Evolutionary conservation across 768 basidiomycete species (phyloP).

Genomic region (Suillus weaverae): DNA sequence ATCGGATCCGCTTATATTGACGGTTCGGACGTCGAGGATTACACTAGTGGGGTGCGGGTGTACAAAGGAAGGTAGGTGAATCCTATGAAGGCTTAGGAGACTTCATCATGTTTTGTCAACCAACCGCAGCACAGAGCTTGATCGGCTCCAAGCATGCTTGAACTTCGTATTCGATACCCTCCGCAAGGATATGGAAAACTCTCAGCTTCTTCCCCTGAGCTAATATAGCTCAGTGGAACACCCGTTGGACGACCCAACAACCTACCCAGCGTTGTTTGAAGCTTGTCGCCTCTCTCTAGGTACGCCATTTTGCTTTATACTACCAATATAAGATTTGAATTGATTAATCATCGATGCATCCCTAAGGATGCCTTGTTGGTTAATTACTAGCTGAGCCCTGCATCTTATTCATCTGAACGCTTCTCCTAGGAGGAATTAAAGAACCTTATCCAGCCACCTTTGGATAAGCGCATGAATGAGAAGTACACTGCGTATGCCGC

Average conservation of each 20-base stretch:
- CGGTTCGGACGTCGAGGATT: too few relatives aligned
- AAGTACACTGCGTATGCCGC: constrained; percentile 16
- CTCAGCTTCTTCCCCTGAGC: neutral
- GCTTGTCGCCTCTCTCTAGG: neutral
- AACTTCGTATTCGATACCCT: neutral
- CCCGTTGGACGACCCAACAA: neutral
- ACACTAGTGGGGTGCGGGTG: too few relatives aligned
- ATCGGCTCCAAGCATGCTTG: neutral
- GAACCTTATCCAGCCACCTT: neutral
- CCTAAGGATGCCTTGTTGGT: neutral
- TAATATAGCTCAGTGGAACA: neutral
- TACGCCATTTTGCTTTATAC: neutral
- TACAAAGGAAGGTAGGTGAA: too few relatives aligned
- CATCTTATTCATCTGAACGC: neutral
- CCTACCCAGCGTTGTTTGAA: neutral
- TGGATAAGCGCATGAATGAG: neutral
- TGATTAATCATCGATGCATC: neutral
- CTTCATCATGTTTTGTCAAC: too few relatives aligned
- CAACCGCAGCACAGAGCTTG: neutral
- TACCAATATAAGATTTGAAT: too few relatives aligned
- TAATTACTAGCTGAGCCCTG: neutral
- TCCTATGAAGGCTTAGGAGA: neutral
- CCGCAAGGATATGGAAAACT: neutral
- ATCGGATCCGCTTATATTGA: too few relatives aligned
- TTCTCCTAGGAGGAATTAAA: neutral